Base-by-base conservation (phyloP, 1,139 yeast genomes). In the Hansenula lynferdii region DNA sequence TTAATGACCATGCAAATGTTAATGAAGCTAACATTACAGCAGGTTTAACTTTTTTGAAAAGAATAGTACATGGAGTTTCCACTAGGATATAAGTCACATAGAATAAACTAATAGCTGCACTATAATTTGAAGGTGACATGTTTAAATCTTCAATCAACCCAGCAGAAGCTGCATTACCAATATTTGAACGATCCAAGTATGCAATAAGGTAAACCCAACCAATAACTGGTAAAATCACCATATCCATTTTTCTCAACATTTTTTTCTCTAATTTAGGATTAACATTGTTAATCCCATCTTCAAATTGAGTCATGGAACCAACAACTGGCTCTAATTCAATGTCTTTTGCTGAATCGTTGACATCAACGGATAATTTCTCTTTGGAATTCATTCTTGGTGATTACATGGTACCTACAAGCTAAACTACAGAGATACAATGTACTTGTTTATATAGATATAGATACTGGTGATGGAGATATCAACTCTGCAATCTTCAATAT, bases 141-240 rank as follows among this genome's bases (percentile, higher is more conserved):
- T 61, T 60, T 41, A 70, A 53, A 41, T 70, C 74, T 28, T 60
- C 56, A 50, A 65, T 72, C 36, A 70, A 53, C 10, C 71, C 72
- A 33, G 70, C 74, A 30, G 69, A 56, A 47, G 71, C 58, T 1
- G 75, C 75, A 43, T 66, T 58, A 8, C 74, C 75, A 45, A 70
- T 67, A 46, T 67, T 68, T 24, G 27, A 24, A 24, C 27, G 27
- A n/a, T 24, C 27, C 16, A 24, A 24, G 16, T 24, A 24, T n/a
- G 27, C 18, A 27, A 15, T 27, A 15, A 27, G n/a, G 11, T 16
- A 29, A 6, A 29, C 20, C 32, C 32, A 29, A 10, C 23, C 32
- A n/a, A 29, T 14, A 5, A 29, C 14, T n/a, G 32, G 32, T 6
- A 29, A 12, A 11, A 29, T 29, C 3, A 29, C 24, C 10, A 18